phyloP scores from a whole-genome alignment of 2,329 filamentous ascomycete genomes.

The Monosporascus ibericus region DNA sequence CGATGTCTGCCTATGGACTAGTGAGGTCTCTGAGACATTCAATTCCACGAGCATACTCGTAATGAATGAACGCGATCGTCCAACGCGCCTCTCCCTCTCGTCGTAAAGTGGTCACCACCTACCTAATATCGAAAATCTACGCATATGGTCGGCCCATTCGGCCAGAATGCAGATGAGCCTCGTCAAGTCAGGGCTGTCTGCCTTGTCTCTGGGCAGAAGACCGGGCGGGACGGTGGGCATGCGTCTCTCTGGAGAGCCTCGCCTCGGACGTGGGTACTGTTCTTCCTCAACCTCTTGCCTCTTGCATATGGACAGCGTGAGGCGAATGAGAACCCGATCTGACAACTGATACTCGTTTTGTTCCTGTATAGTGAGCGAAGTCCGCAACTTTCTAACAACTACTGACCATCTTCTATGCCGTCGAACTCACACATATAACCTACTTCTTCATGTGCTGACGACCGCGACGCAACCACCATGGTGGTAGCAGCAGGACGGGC shows the following conservation, averaged over 20 bases:
- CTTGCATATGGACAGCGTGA: not conserved
- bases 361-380: not conserved
- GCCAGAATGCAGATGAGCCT: not conserved
- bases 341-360: no score
- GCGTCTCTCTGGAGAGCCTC: not conserved
- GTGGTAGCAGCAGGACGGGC: constrained; percentile 12
- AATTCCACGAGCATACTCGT: constrained; percentile 12
- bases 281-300: not conserved
- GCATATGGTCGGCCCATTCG: not conserved
- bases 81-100: constrained; percentile 2
- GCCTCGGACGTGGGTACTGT: not conserved
- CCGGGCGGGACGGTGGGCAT: not conserved
- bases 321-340: not conserved
- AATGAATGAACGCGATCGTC: constrained; percentile 3
- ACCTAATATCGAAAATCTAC: not conserved
- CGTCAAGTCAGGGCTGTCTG: not conserved
- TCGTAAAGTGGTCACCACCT: not conserved
- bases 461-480: constrained; percentile 8
- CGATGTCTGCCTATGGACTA: constrained; percentile 11
- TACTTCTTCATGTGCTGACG: not conserved
- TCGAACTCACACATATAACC: not conserved
- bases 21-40: constrained; percentile 16
- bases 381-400: not conserved
- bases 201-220: not conserved
- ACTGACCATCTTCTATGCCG: not conserved